A percentile compares a stretch with the other conserved stretches of the same genome.
Evolutionary conservation across 2,329 filamentous ascomycete genomes (phyloP).

Genomic region (Mariannaea sp.): DNA sequence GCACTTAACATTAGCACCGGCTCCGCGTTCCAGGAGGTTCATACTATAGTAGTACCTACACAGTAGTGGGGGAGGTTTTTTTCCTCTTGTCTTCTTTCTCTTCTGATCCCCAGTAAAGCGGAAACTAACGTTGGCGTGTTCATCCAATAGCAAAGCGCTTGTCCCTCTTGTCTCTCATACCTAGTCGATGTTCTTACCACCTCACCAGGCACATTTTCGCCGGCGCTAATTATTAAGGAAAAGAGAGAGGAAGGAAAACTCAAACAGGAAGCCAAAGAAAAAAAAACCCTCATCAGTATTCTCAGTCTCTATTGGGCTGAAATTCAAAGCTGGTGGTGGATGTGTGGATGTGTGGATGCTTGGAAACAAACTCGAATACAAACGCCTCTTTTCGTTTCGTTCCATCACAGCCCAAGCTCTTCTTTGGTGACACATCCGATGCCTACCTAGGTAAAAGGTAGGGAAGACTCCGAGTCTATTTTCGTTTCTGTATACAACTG

Average conservation of each 20-base stretch:
- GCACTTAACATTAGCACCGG: too few relatives aligned
- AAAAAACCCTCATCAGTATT: neutral
- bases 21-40: too few relatives aligned
- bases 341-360: neutral
- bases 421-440: too few relatives aligned
- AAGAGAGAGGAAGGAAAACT: neutral
- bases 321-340: neutral
- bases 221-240: neutral
- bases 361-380: neutral
- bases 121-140: neutral
- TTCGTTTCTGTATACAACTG: neutral
- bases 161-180: conserved; percentile 7
- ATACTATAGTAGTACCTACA: too few relatives aligned
- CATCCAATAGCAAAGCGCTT: conserved; percentile 9
- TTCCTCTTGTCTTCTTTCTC: too few relatives aligned
- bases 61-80: conserved; percentile 14
- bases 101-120: conserved; percentile 16
- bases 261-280: too few relatives aligned
- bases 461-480: too few relatives aligned
- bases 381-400: conserved; percentile 1
- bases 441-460: too few relatives aligned
- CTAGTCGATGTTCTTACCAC: neutral
- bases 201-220: neutral
- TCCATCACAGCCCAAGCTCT: too few relatives aligned
- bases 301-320: neutral